Evolutionary conservation across 2,329 filamentous ascomycete genomes (phyloP).

Genomic region (Neopestalotiopsis rosae): DNA sequence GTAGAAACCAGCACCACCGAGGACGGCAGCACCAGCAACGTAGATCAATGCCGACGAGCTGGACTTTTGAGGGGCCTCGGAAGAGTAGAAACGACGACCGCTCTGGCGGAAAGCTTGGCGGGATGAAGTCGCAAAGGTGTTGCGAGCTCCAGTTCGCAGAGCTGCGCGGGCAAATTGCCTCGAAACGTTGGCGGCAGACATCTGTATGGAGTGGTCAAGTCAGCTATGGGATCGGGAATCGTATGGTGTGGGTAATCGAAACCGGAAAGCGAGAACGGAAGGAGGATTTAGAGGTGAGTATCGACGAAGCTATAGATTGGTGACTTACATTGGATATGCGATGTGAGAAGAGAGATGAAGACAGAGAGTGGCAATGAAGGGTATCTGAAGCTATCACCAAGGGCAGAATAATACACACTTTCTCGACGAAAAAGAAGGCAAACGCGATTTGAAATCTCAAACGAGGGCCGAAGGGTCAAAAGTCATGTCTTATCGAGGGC

Average conservation of each 20-base stretch:
- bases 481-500: slow-evolving; percentile 12
- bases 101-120: slow-evolving; percentile 76
- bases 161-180: slow-evolving; percentile 63
- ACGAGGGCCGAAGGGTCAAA: background rate
- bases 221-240: background rate
- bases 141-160: slow-evolving; percentile 63
- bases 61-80: slow-evolving; percentile 63
- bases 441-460: background rate
- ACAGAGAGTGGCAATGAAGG: background rate
- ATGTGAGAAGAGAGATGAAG: background rate
- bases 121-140: slow-evolving; percentile 62
- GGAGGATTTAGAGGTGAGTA: background rate
- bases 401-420: background rate
- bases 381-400: slow-evolving; percentile 7
- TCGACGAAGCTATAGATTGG: background rate
- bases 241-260: background rate
- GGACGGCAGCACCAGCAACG: slow-evolving; percentile 62
- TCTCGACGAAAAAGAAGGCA: background rate
- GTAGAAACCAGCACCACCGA: slow-evolving; percentile 69
- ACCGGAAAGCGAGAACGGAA: background rate
- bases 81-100: slow-evolving; percentile 80
- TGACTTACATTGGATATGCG: background rate
- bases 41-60: slow-evolving; percentile 57
- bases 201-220: slow-evolving; percentile 33
- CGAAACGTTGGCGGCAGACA: slow-evolving; percentile 50